Base-by-base conservation (phyloP, 2,329 filamentous ascomycete species). In the Apiospora rasikravindrae region DNA sequence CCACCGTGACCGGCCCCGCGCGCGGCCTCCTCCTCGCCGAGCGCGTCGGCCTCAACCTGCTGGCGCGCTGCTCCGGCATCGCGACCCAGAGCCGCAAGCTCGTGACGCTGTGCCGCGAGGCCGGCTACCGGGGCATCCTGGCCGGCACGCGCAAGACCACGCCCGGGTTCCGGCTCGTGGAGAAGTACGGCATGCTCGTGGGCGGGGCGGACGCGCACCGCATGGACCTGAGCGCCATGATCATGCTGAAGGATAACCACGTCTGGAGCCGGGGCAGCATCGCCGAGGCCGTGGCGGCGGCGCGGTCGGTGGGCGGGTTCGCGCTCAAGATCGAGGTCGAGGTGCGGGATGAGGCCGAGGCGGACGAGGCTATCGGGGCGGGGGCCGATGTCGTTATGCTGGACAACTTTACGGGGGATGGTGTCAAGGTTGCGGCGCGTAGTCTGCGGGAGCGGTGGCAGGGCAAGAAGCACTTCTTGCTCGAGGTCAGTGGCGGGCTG, bases 161-260 rank as follows among this genome's bases (percentile, higher is more conserved):
- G 0, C 96, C 96, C 0, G 96, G 96, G 0, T 99, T 98, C 84
- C 89, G 96, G 14, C 85, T 98, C 5, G 95, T 98, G 13, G 96
- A 99, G 84, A 99, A 99, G 85, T 99, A 99, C 83, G 96, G 95
- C 77, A 98, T 99, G 92, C 86, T 98, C 29, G 92, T 97, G 22
- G 96, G 96, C 71, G 96, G 96, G 14, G 95, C 94, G 22, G 96
- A 99, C 83, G 90, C 92, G 2, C 96, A 99, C 82, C 88, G 96
- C 44, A 94, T 98, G 84, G 96, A 99, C 81, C 86, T 99, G 71
- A 93, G 91, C 81, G 90, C 92, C 75, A 98, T 99, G 96, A 95
- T 95, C 71, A 99, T 99, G 96, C 88, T 99, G 75, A 99, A 99
- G 86, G 96, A 99, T 84, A 99, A 99, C 83, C 96, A 99, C 83